A percentile compares a stretch with the other conserved stretches of the same genome.
Conservation (phyloP, 2,329 filamentous ascomycete genomes). For the Aspergillus pseudotamarii region DNA sequence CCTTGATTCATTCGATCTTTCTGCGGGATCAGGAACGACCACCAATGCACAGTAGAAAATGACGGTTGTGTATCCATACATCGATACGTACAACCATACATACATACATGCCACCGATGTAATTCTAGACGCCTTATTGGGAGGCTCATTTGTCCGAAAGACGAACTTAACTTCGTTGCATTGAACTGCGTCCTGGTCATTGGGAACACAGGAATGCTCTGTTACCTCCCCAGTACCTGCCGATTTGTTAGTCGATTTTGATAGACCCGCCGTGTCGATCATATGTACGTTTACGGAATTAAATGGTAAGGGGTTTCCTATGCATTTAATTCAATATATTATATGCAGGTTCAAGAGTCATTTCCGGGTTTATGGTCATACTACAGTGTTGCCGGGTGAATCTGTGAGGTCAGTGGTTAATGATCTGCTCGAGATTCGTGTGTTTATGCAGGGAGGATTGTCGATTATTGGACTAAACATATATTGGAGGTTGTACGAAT, state of each 20-base stretch:
- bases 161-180: not conserved
- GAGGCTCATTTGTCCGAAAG: not conserved
- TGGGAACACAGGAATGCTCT: conserved; percentile 1
- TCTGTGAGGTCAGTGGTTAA: not conserved
- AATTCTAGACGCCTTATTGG: not conserved
- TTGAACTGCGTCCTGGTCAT: not conserved
- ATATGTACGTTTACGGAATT: not conserved
- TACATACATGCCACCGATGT: not conserved
- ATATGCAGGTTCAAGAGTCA: not conserved
- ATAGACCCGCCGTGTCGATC: not conserved
- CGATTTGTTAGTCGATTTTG: not conserved
- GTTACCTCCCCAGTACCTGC: not conserved
- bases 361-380: not conserved
- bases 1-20: not conserved
- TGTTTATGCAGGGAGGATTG: not conserved
- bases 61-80: not conserved
- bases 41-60: not conserved
- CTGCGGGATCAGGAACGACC: not conserved
- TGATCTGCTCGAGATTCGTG: not conserved
- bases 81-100: not conserved
- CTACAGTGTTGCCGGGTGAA: not conserved
- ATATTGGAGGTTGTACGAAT: not conserved
- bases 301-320: not conserved
- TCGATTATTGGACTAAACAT: not conserved
- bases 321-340: not conserved